Base-by-base conservation (phyloP, 306 rosid species). In the Glycyrrhiza uralensis region DNA sequence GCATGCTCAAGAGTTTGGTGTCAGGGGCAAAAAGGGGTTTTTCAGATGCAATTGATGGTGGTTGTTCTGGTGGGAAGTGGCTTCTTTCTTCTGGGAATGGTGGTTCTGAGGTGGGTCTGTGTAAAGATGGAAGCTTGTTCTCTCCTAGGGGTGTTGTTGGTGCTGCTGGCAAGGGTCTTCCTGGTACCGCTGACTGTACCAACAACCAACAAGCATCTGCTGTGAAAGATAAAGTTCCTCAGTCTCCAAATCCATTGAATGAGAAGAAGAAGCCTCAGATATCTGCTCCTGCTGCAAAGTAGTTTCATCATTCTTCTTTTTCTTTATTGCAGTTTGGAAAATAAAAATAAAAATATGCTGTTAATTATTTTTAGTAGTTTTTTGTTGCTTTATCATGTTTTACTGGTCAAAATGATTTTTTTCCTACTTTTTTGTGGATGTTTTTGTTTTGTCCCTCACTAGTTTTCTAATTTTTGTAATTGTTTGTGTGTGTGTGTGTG, bases 1-100 rank as follows among this genome's bases (percentile, higher is more conserved):
- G 82, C 19, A 66, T 57, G 83, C 63, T 70, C 28, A 90, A 90
- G 83, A 80, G 49, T 79, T 74, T 79, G 66, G 82, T 89, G 19
- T 84, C 93, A 28, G 90, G 97, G 32, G 97, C 96, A 29, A 92
- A 92, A 29, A 92, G 96, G 82, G 97, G 91, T 12, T 92, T 92
- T 84, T 92, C 97, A 12, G 89, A 89, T 44, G 87, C 96, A 85
- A 89, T 92, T 80, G 90, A 87, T 75, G 87, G 84, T 42, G 84
- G 79, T 76, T 79, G n/a, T n/a, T n/a, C n/a, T n/a, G n/a, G 88
- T 54, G 85, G 80, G 29, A 92, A 86, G 72, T 92, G 96, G 97
- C 85, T 74, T 81, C 66, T 87, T n/a, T n/a, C n/a, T 28, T 82
- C 93, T n/a, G 86, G 81, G 12, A 84, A 58, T 66, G 85, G 81